A percentile compares a stretch with the other conserved stretches of the same genome.
These are phyloP conservation scores for Alternaria incomplexa DNA, from an alignment of 2,329 filamentous ascomycete species.

Conservation along the genomic window DNA sequence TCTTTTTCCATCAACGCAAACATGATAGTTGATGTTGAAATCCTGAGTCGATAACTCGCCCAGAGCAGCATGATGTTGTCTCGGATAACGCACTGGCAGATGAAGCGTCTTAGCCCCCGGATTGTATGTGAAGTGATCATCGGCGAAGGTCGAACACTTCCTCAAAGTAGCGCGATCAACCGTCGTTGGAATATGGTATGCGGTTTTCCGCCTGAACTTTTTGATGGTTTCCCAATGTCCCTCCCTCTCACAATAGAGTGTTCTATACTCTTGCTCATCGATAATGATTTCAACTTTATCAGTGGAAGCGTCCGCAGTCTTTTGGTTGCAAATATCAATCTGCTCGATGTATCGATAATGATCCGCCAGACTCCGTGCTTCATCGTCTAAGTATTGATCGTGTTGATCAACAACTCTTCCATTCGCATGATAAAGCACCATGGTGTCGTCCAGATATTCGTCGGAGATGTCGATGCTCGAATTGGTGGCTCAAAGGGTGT, in stretches of 20 bases:
- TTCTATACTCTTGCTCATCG: conserved; percentile 2
- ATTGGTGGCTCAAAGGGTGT: neutral
- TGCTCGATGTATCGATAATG: conserved; percentile 4
- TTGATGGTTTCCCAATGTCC: neutral
- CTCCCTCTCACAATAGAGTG: neutral
- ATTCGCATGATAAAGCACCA: conserved; percentile 19
- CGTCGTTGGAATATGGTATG: neutral
- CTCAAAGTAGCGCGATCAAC: conserved; percentile 19
- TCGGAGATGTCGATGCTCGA: neutral
- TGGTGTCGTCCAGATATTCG: neutral
- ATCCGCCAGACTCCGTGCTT: neutral
- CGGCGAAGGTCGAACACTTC: conserved; percentile 14
- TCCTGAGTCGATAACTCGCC: neutral
- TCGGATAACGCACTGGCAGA: conserved; percentile 18
- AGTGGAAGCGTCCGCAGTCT: neutral
- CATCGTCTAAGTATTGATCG: conserved; percentile 15
- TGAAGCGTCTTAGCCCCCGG: conserved; percentile 3
- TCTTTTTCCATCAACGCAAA: neutral
- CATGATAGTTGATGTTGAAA: neutral
- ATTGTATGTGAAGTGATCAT: conserved; percentile 18
- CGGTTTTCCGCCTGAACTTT: neutral
- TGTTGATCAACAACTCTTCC: conserved; percentile 15
- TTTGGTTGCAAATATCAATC: conserved; percentile 1
- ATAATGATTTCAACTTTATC: conserved; percentile 5
- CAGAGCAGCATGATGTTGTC: neutral